A percentile compares a stretch with the other conserved stretches of the same genome.
Conservation (phyloP, 2,329 filamentous ascomycete genomes). For the Pseudodiploospora longispora region DNA sequence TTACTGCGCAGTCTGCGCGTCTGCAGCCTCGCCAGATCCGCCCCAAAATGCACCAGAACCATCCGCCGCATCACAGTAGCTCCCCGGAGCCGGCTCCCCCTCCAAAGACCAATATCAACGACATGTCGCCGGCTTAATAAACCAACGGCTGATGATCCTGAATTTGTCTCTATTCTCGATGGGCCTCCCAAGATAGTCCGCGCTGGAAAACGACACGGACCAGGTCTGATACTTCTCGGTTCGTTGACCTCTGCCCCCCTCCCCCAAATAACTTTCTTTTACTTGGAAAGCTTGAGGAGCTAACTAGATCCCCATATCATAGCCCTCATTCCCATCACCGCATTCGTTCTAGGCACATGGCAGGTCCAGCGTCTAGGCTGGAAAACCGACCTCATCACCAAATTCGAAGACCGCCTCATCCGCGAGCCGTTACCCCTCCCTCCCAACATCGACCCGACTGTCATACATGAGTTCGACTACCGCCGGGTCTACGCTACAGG, state of each 20-base stretch:
- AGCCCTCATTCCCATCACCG: constrained; percentile 83
- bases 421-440: constrained; percentile 80
- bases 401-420: constrained; percentile 84
- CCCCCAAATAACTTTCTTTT: background rate
- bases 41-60: constrained; percentile 3
- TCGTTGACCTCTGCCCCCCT: constrained; percentile 10
- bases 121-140: constrained; percentile 13
- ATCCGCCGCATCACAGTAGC: constrained; percentile 1
- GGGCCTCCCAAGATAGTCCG: constrained; percentile 75
- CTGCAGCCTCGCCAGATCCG: background rate
- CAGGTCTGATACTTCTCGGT: constrained; percentile 73
- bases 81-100: background rate
- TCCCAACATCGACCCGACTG: constrained; percentile 70
- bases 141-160: constrained; percentile 63
- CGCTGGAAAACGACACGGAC: constrained; percentile 63
- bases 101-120: constrained; percentile 10
- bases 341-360: constrained; percentile 87
- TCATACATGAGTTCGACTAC: constrained; percentile 85
- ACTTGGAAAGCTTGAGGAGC: background rate
- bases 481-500: constrained; percentile 72
- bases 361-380: constrained; percentile 87
- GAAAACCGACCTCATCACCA: constrained; percentile 89
- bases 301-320: background rate
- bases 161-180: constrained; percentile 81
- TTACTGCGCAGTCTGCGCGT: constrained; percentile 19